Evolutionary conservation across 2,329 filamentous ascomycete genomes (phyloP).

Genomic region (Myriosclerotinia scirpicola): DNA sequence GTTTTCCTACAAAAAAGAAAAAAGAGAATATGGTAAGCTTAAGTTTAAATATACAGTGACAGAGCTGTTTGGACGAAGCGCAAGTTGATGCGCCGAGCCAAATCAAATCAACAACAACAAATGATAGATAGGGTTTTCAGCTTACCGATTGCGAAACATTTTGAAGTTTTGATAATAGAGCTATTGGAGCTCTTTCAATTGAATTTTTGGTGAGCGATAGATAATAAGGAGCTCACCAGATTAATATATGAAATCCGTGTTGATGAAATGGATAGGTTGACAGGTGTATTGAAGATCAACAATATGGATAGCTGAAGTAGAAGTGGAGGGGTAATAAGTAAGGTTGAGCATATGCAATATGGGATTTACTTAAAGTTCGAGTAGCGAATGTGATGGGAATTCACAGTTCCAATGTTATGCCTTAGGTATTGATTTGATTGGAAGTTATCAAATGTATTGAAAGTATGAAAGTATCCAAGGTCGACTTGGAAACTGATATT

Average conservation of each 20-base stretch:
- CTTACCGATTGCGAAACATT: slow-evolving; percentile 44
- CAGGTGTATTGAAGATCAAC: neutral
- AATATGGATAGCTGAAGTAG: neutral
- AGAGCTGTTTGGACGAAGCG: neutral
- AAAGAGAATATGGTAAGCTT: slow-evolving; percentile 5
- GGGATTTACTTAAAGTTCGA: slow-evolving; percentile 12
- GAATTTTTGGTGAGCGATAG: neutral
- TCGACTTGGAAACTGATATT: neutral
- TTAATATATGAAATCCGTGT: too few relatives aligned
- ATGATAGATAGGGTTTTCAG: neutral
- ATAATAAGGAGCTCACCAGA: neutral
- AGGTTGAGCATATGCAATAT: slow-evolving; percentile 20
- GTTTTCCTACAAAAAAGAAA: slow-evolving; percentile 52
- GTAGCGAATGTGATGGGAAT: slow-evolving; percentile 33
- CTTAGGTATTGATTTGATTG: neutral
- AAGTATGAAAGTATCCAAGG: too few relatives aligned
- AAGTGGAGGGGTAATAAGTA: slow-evolving; percentile 18
- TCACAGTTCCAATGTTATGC: neutral
- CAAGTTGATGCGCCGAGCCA: slow-evolving; percentile 7
- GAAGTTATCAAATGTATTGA: too few relatives aligned
- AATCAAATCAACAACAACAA: neutral
- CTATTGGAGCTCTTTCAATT: slow-evolving; percentile 28
- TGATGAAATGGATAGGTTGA: slow-evolving; percentile 1
- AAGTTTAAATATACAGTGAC: neutral
- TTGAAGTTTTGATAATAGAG: slow-evolving; percentile 30